Conservation (phyloP, 495 filamentous ascomycete species). For the Hypomontagnella monticulosa region DNA sequence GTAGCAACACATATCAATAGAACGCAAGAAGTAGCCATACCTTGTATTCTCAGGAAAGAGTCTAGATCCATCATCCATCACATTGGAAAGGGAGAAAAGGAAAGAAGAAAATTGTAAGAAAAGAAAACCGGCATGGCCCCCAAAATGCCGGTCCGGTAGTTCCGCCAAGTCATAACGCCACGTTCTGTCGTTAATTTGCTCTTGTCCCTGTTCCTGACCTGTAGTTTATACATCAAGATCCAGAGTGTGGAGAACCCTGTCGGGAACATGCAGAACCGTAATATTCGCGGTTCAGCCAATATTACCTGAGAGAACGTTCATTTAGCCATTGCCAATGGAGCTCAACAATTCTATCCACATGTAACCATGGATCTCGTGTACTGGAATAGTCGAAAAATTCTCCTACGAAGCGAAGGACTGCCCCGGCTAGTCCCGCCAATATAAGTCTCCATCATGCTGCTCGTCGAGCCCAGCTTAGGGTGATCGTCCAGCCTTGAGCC, state of each 20-base stretch:
- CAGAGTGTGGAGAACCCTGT: conserved; percentile 42
- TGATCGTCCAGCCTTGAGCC: conserved; percentile 32
- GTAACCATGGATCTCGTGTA: conserved; percentile 27
- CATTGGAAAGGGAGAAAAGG: background rate
- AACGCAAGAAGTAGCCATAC: background rate
- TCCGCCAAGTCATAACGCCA: conserved; percentile 8
- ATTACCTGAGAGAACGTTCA: conserved; percentile 16
- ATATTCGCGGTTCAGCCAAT: conserved; percentile 41
- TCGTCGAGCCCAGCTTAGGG: conserved; percentile 12
- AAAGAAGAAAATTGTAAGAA: background rate
- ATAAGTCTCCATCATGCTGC: conserved; percentile 24
- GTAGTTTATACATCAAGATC: conserved; percentile 24
- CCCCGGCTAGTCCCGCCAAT: conserved; percentile 3
- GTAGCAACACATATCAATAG: background rate
- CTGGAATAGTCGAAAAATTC: conserved; percentile 9
- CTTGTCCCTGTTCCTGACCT: conserved; percentile 22
- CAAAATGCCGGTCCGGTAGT: conserved; percentile 31
- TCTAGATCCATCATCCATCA: conserved; percentile 3
- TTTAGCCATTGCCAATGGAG: conserved; percentile 40
- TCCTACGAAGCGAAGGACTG: conserved; percentile 19
- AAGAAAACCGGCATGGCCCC: background rate
- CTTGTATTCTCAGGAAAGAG: background rate
- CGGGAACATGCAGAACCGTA: conserved; percentile 22
- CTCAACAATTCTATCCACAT: conserved; percentile 18
- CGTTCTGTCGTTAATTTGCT: conserved; percentile 20